A percentile compares a stretch with the other conserved stretches of the same genome.
phyloP scores from a whole-genome alignment of 129 eudicot genomes.

The Artemisia argyi region DNA sequence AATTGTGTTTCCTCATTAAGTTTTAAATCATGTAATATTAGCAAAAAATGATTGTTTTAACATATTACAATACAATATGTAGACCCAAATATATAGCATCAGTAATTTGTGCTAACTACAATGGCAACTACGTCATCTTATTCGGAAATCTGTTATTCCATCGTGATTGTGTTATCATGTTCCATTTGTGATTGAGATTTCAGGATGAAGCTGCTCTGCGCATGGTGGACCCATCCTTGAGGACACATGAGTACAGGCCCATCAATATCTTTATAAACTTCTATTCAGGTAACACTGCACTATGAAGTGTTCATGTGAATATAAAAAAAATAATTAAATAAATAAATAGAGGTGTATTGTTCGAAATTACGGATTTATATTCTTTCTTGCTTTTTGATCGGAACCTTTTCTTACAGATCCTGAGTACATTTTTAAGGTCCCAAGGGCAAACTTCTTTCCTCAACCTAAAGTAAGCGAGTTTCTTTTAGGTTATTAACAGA shows the following conservation, averaged over 20 bases:
- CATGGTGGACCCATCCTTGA: constrained; percentile 68
- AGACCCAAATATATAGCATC: too few species aligned
- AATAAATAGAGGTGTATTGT: neutral
- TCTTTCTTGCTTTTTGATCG: constrained; percentile 9
- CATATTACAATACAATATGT: too few species aligned
- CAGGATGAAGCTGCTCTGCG: constrained; percentile 96
- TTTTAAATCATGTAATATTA: too few species aligned
- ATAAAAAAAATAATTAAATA: neutral
- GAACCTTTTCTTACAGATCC: constrained; percentile 64
- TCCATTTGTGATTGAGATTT: constrained; percentile 16
- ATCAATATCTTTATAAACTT: constrained; percentile 81
- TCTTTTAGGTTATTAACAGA: neutral
- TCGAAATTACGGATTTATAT: neutral
- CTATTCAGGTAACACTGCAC: constrained; percentile 64
- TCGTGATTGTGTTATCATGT: neutral
- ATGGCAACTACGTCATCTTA: too few species aligned
- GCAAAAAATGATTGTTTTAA: too few species aligned
- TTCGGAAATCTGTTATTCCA: neutral
- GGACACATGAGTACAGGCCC: constrained; percentile 86
- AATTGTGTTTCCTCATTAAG: too few species aligned
- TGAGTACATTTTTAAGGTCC: constrained; percentile 81
- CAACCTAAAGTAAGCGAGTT: constrained; percentile 85
- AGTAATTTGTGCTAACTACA: too few species aligned
- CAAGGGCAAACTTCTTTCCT: constrained; percentile 84
- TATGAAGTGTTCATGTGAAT: constrained; percentile 3